Conservation (phyloP, 2,329 filamentous ascomycete genomes). For the Verticillium albo-atrum region DNA sequence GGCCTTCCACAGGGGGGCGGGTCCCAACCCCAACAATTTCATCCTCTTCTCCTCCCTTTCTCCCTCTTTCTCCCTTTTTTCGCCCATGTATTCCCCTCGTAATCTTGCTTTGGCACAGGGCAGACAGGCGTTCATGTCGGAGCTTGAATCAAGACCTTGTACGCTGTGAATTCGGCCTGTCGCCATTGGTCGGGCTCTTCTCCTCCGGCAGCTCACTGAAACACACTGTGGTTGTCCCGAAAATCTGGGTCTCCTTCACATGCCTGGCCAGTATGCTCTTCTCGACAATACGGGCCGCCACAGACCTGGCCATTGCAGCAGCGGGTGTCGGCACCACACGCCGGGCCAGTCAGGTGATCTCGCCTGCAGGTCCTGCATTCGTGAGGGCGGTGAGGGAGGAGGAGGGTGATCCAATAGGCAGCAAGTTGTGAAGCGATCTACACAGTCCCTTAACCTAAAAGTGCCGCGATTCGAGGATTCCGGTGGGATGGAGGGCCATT, state of each 20-base stretch:
- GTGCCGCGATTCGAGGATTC: not conserved
- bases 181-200: not conserved
- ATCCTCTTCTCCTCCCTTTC: not conserved
- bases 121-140: not conserved
- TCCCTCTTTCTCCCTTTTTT: slow-evolving; percentile 5
- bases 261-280: too few species aligned
- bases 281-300: too few species aligned
- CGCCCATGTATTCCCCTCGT: not conserved
- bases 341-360: not conserved
- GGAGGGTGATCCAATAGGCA: not conserved
- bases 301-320: not conserved
- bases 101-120: not conserved
- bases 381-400: not conserved
- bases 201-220: not conserved
- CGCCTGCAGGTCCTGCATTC: not conserved
- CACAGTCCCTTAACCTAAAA: not conserved
- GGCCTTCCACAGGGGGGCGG: not conserved
- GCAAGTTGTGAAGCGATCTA: not conserved
- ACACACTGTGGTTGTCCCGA: not conserved
- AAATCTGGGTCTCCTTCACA: not conserved
- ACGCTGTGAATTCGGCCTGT: not conserved
- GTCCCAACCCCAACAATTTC: not conserved
- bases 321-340: not conserved
- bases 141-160: not conserved
- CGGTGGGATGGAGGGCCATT: too few species aligned